phyloP scores from a whole-genome alignment of 2,329 filamentous ascomycete genomes.

The Ophiocordyceps camponoti-saundersi region DNA sequence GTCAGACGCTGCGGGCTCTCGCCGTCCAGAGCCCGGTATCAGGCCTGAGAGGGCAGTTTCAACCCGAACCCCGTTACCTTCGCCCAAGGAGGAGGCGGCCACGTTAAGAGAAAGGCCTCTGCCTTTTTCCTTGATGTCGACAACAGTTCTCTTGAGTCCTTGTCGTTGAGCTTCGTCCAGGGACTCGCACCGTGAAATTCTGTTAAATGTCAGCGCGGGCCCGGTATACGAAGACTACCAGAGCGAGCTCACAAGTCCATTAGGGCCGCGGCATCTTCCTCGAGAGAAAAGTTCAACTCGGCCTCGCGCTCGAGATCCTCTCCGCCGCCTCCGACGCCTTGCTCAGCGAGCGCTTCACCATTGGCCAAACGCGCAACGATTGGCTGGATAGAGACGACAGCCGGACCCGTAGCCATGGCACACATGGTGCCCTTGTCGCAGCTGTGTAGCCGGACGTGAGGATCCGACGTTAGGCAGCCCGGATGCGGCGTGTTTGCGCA shows the following conservation, averaged over 20 bases:
- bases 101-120: conserved; percentile 11
- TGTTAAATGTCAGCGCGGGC: conserved; percentile 2
- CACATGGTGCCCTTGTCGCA: conserved; percentile 60
- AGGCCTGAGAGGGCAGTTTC: background rate
- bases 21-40: too few species aligned
- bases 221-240: background rate
- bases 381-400: conserved; percentile 60
- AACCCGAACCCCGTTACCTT: conserved; percentile 4
- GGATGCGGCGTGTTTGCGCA: conserved; percentile 53
- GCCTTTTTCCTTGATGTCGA: conserved; percentile 6
- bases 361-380: conserved; percentile 48
- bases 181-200: conserved; percentile 5
- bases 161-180: conserved; percentile 2
- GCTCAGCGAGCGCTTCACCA: conserved; percentile 50
- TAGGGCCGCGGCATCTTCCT: conserved; percentile 35
- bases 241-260: conserved; percentile 14
- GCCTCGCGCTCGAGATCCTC: conserved; percentile 33
- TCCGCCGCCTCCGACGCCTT: conserved; percentile 50
- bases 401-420: conserved; percentile 22
- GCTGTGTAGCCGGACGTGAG: conserved; percentile 57
- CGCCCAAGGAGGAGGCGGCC: conserved; percentile 5
- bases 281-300: conserved; percentile 43
- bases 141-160: conserved; percentile 4
- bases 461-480: conserved; percentile 54
- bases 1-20: background rate